Evolutionary conservation across 306 rosid species (phyloP), one percentile per base, ranked within the genome.

Genomic region (Rosa chinensis): DNA sequence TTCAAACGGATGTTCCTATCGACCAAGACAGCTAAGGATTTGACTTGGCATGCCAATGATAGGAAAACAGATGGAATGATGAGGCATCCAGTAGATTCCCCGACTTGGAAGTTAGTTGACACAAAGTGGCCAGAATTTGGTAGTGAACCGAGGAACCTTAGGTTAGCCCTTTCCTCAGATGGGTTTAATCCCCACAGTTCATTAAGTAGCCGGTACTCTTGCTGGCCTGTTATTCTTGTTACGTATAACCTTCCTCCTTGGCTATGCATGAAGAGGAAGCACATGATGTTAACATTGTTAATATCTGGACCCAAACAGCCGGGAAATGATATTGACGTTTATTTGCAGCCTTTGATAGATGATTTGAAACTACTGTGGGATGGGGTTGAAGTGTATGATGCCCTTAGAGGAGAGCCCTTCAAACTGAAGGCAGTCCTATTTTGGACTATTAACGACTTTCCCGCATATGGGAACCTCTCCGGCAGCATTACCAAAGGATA

Each of bases 191-290:
- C 71, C 0, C 42, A 14, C 14, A 14, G 64, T 11, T 17, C 8
- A 12, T 6, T 47, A 18, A 47, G 55, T 49, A 49, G 55, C 49
- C 10, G 49, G 2, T 16, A 45, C 10, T 8, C 61, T 35, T 61
- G 61, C 17, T 64, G 73, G 80, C 73, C 53, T 0, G 39, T 20
- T n/a, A 20, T 18, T 5, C 23, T 55, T 18, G 62, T 55, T 1
- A 55, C 25, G 0, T 55, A 55, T 7, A 55, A 53, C 61, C 23
- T 55, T 17, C 61, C 61, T 16, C 61, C 61, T 4, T 55, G 61
- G 49, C 17, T 78, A 4, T 68, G 42, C 28, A 78, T 67, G 74
- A 77, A 53, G 39, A 8, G 37, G 20, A 77, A 20, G 20, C 67
- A 48, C 16, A 10, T 67, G 23, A 32, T 66, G 67, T 7, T 77